Evolutionary conservation across 2,329 filamentous ascomycete genomes (phyloP).

Genomic region (Aspergillus melleus): DNA sequence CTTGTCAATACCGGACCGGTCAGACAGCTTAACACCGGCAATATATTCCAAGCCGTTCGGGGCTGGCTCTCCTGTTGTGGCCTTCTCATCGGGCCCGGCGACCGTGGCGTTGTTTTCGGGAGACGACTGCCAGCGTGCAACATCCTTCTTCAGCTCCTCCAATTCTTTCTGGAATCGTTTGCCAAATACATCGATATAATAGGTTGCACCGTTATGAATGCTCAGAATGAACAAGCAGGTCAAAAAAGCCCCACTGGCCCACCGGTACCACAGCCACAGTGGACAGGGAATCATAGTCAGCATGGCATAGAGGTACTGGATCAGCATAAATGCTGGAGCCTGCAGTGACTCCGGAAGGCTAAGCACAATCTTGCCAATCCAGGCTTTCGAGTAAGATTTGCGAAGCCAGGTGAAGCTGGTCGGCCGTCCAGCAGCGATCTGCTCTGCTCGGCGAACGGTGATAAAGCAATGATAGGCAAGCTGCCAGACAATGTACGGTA

Average conservation of each 20-base stretch:
- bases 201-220: slow-evolving; percentile 95
- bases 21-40: slow-evolving; percentile 20
- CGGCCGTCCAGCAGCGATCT: slow-evolving; percentile 91
- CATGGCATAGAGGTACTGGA: slow-evolving; percentile 89
- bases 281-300: slow-evolving; percentile 93
- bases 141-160: slow-evolving; percentile 82
- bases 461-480: slow-evolving; percentile 91
- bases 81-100: slow-evolving; percentile 20
- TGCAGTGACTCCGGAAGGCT: slow-evolving; percentile 73
- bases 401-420: slow-evolving; percentile 98
- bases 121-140: slow-evolving; percentile 75
- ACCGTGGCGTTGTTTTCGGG: slow-evolving; percentile 37
- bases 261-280: slow-evolving; percentile 88
- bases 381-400: slow-evolving; percentile 83
- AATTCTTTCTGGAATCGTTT: slow-evolving; percentile 96
- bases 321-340: slow-evolving; percentile 90
- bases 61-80: slow-evolving; percentile 21
- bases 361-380: slow-evolving; percentile 83
- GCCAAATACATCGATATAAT: slow-evolving; percentile 97
- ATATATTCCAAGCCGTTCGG: slow-evolving; percentile 19
- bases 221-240: slow-evolving; percentile 87
- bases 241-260: slow-evolving; percentile 75
- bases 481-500: slow-evolving; percentile 94
- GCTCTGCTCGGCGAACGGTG: slow-evolving; percentile 87
- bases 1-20: slow-evolving; percentile 31